Percentiles rank a stretch among this genome's conserved stretches.
Conservation (phyloP, 2,329 filamentous ascomycete species). For the Lachnellula hyalina region DNA sequence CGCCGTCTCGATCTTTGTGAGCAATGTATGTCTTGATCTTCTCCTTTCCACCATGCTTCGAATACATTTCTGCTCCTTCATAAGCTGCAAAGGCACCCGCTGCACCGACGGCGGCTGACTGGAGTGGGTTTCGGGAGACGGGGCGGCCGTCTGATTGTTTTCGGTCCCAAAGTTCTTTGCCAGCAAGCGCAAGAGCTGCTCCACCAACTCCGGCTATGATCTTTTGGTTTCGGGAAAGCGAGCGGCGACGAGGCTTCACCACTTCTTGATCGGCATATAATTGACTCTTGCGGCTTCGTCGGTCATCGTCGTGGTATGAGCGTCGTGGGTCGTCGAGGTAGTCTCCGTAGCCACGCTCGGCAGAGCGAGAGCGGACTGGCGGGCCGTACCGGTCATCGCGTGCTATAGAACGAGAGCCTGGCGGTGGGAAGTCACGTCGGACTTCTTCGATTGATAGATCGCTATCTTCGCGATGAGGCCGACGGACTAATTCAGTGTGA, state of each 20-base stretch:
- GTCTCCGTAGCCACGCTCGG: constrained; percentile 55
- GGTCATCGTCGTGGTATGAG: constrained; percentile 41
- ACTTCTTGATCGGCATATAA: constrained; percentile 54
- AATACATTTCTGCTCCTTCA: constrained; percentile 57
- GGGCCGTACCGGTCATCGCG: constrained; percentile 31
- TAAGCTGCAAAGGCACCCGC: constrained; percentile 61
- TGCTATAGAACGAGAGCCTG: constrained; percentile 21
- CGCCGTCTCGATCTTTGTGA: constrained; percentile 50
- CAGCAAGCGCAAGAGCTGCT: constrained; percentile 58
- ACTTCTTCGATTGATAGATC: constrained; percentile 76
- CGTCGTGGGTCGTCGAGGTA: constrained; percentile 47
- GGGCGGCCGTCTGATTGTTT: constrained; percentile 46
- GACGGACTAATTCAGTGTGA: constrained; percentile 52
- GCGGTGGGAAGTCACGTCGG: constrained; percentile 75
- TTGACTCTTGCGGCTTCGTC: constrained; percentile 43
- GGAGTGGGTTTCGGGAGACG: constrained; percentile 51
- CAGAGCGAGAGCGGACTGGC: constrained; percentile 58
- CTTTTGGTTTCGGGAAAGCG: constrained; percentile 58
- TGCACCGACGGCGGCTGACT: constrained; percentile 56
- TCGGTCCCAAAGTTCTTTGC: constrained; percentile 62
- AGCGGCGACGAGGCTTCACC: constrained; percentile 41
- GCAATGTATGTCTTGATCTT: constrained; percentile 49
- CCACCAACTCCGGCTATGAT: constrained; percentile 62
- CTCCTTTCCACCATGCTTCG: constrained; percentile 41
- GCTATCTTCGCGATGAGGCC: constrained; percentile 62